Conservation (phyloP, 192 early-diverging fungal species). For the Pilobolus umbonatus region DNA sequence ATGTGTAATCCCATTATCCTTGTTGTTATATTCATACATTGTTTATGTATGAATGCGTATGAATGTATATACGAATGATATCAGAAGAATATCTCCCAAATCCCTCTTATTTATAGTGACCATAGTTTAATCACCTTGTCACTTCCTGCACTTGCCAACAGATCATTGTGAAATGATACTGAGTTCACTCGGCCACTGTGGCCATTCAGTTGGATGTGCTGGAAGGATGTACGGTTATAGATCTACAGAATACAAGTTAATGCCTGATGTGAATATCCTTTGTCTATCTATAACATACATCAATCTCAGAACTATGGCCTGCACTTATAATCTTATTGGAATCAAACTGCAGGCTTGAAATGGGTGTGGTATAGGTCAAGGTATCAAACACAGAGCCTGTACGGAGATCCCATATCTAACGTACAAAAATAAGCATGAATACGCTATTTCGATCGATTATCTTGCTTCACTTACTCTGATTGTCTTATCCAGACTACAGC, state of each 20-base stretch:
- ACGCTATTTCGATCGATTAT: background rate
- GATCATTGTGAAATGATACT: constrained; percentile 39
- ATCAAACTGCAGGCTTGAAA: constrained; percentile 51
- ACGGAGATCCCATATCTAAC: constrained; percentile 71
- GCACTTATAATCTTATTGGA: constrained; percentile 51
- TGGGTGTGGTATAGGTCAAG: constrained; percentile 47
- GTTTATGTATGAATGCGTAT: too few species aligned
- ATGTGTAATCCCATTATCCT: too few species aligned
- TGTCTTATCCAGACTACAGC: constrained; percentile 63
- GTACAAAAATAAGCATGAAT: background rate
- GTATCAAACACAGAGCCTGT: constrained; percentile 60
- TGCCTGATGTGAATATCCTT: background rate
- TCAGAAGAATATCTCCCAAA: too few species aligned
- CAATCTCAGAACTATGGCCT: constrained; percentile 34
- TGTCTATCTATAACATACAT: constrained; percentile 25
- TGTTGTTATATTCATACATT: too few species aligned
- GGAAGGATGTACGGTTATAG: constrained; percentile 59
- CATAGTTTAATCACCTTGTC: constrained; percentile 64
- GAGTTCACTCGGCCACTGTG: constrained; percentile 41
- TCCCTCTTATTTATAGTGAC: constrained; percentile 36
- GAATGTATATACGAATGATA: too few species aligned
- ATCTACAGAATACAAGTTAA: constrained; percentile 32
- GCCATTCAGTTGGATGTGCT: constrained; percentile 48
- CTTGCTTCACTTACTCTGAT: constrained; percentile 38
- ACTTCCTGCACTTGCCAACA: constrained; percentile 57